Conservation (phyloP, 441 rosid species). For the Populus hybrid region DNA sequence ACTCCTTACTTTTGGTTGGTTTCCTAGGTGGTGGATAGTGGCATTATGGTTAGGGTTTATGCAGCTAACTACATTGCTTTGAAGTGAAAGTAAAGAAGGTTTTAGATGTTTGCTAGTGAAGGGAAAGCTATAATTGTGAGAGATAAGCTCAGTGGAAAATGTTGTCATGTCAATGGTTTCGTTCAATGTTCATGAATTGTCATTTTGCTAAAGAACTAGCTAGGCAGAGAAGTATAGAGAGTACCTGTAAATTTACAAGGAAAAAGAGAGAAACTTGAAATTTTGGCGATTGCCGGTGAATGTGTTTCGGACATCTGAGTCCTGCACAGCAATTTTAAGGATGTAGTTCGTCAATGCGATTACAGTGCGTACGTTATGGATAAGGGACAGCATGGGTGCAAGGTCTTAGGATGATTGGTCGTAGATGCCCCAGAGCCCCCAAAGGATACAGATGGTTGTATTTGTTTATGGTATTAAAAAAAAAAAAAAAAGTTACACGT, state of each 20-base stretch:
- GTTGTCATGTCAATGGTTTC: conserved; percentile 28
- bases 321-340: neutral
- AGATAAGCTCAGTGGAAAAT: conserved; percentile 36
- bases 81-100: conserved; percentile 33
- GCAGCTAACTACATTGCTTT: conserved; percentile 24
- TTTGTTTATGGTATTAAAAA: neutral
- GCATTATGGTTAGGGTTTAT: conserved; percentile 25
- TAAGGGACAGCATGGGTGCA: conserved; percentile 7
- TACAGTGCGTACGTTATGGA: conserved; percentile 6
- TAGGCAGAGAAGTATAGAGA: neutral
- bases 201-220: neutral
- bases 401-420: neutral
- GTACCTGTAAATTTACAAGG: conserved; percentile 11
- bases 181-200: conserved; percentile 13
- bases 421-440: neutral
- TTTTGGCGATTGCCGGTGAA: neutral
- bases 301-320: too few species aligned
- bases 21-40: conserved; percentile 15
- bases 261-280: neutral
- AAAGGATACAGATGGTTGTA: neutral
- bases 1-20: conserved; percentile 20
- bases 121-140: conserved; percentile 17
- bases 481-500: neutral
- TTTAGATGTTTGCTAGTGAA: conserved; percentile 24
- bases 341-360: conserved; percentile 3